Conservation (phyloP, 345 rosid species). For the Melaleuca alternifolia region DNA sequence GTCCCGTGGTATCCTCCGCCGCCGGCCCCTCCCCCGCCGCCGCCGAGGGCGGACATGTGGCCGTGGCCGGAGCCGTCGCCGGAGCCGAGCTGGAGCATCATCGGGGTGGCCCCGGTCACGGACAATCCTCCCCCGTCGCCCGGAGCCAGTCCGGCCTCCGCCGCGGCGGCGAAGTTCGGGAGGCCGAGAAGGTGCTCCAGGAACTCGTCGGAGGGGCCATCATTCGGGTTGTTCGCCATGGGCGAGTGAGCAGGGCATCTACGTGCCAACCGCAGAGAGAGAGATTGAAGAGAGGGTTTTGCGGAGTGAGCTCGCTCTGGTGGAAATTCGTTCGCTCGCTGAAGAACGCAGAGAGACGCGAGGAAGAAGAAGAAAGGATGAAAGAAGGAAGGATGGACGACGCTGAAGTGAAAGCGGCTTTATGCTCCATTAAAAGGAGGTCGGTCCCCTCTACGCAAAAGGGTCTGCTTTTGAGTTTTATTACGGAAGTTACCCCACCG, state of each 20-base stretch:
- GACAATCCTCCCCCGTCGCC: slow-evolving; percentile 36
- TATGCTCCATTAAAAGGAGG: neutral
- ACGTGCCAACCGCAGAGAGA: neutral
- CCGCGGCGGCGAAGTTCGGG: slow-evolving; percentile 54
- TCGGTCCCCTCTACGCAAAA: neutral
- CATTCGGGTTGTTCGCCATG: slow-evolving; percentile 83
- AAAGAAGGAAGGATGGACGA: neutral
- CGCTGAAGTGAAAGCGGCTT: neutral
- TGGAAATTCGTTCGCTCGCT: neutral
- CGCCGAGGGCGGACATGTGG: neutral
- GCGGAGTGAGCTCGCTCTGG: neutral
- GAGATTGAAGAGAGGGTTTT: neutral
- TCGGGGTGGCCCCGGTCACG: slow-evolving; percentile 39
- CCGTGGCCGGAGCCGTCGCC: slow-evolving; percentile 52
- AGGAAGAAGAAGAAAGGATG: neutral
- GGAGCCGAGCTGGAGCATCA: slow-evolving; percentile 87
- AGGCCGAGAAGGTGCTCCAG: slow-evolving; percentile 82
- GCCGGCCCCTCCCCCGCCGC: slow-evolving; percentile 26
- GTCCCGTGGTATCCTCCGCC: slow-evolving; percentile 58
- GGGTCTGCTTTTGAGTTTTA: neutral
- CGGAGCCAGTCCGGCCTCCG: slow-evolving; percentile 39
- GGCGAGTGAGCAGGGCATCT: slow-evolving; percentile 10
- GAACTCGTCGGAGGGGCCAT: slow-evolving; percentile 72
- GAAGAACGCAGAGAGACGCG: neutral
- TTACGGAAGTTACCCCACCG: neutral